A percentile compares a stretch with the other conserved stretches of the same genome.
phyloP scores from a whole-genome alignment of 108 stramenopile genomes.

The Conticribra weissflogii region DNA sequence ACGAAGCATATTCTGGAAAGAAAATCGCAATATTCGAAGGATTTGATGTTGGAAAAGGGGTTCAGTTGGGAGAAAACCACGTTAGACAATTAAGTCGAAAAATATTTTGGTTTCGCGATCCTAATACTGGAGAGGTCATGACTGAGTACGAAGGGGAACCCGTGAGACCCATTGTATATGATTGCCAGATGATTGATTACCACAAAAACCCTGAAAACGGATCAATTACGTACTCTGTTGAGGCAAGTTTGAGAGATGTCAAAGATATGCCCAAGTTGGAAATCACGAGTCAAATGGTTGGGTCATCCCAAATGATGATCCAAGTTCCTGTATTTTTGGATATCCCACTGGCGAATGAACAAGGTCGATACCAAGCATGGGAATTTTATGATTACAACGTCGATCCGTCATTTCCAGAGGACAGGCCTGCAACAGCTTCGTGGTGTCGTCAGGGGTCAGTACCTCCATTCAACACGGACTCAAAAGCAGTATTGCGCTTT shows the following conservation, averaged over 20 bases:
- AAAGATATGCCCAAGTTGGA: conserved; percentile 27
- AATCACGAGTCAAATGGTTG: conserved; percentile 17
- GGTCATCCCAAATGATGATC: conserved; percentile 18
- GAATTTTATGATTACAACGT: conserved; percentile 43
- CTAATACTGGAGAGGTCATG: conserved; percentile 23
- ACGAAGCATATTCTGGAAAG: conserved; percentile 33
- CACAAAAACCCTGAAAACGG: conserved; percentile 11
- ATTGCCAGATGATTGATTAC: conserved; percentile 40
- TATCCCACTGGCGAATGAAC: background rate
- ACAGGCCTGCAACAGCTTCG: conserved; percentile 19
- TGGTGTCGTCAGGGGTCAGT: conserved; percentile 37
- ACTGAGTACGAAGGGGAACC: conserved; percentile 29
- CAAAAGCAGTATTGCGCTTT: conserved; percentile 30
- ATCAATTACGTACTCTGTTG: conserved; percentile 25
- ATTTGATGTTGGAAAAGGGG: conserved; percentile 31
- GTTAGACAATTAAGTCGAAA: conserved; percentile 30
- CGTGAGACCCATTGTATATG: conserved; percentile 29
- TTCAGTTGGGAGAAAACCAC: conserved; percentile 13
- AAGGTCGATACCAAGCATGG: conserved; percentile 36
- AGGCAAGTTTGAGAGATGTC: conserved; percentile 19
- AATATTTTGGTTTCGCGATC: conserved; percentile 48
- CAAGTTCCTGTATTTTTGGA: conserved; percentile 36
- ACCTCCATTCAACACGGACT: conserved; percentile 30
- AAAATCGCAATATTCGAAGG: conserved; percentile 34
- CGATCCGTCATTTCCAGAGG: conserved; percentile 23